Base-by-base conservation (phyloP, 2,329 filamentous ascomycete genomes). In the Sporothrix mexicana region DNA sequence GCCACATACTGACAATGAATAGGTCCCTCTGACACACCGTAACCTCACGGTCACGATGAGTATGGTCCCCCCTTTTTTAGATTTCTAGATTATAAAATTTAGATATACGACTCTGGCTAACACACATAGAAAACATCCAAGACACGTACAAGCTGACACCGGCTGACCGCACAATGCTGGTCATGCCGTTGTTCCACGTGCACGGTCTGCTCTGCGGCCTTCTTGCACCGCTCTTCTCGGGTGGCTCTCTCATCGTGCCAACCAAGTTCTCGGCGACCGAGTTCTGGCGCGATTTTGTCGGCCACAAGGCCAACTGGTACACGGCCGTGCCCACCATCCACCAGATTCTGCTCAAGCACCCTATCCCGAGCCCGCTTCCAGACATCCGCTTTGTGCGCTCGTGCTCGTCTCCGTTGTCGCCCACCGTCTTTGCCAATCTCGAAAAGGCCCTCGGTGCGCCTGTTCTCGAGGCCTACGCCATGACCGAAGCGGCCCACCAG, bases 291-390 rank as follows among this genome's bases (percentile, higher is more conserved):
- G 91, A 96, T 80, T 96, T 96, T 78, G 86, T 86, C 76, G 84
- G 86, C 6, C 86, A 94, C 83, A 86, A 89, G 76, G 94, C 93
- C 36, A 97, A 93, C 80, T 97, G 94, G 94, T 97, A 96, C 83
- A 96, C 93, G 0, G 94, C 94, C 0, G 94, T 96, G n/a, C 94
- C 94, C 0, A 97, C 94, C 0, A 97, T 97, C 79, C 94, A 97
- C 81, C 93, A 96, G 79, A 95, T 97, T 78, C 86, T 97, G 3
- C 88, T 97, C 73, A 93, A 92, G 82, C 90, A 88, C 76, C 89
- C 92, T 7, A 80, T 88, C 2, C 94, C 93, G 4, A 87, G 80
- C 72, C 91, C 91, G 0, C 85, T 90, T 72, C 93, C 93, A 2
- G 80, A 86, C 17, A 96, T 97, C 78, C 90, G 94, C 76, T 97